These are phyloP conservation scores for Ehretia macrophylla DNA, from an alignment of 257 asterid species.

Conservation along the genomic window DNA sequence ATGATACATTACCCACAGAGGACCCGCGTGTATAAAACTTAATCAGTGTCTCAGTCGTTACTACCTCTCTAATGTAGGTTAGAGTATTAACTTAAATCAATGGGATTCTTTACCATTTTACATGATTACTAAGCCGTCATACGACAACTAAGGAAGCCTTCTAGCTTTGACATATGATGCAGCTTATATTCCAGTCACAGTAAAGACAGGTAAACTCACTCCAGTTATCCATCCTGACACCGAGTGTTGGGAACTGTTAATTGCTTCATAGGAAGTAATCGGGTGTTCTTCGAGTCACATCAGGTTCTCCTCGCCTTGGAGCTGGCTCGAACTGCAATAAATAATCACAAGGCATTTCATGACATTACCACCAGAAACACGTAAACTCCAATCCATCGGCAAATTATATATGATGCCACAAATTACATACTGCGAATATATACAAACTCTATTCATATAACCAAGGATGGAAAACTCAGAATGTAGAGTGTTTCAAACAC, in stretches of 20 bases:
- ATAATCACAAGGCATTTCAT: conserved; percentile 3
- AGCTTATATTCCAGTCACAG: conserved; percentile 9
- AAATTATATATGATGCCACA: not conserved
- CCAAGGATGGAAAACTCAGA: too few relatives aligned
- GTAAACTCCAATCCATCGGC: not conserved
- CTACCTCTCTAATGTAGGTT: too few relatives aligned
- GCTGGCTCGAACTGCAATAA: conserved; percentile 87
- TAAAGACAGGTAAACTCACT: conserved; percentile 17
- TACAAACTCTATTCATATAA: too few relatives aligned
- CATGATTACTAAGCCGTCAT: conserved; percentile 31
- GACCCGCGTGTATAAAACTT: too few relatives aligned
- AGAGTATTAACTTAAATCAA: not conserved
- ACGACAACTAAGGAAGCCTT: conserved; percentile 20
- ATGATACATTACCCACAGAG: too few relatives aligned
- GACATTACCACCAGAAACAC: not conserved
- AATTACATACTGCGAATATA: too few relatives aligned
- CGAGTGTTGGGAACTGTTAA: conserved; percentile 22
- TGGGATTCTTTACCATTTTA: conserved; percentile 26
- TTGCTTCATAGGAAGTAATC: conserved; percentile 81
- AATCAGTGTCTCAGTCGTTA: too few relatives aligned
- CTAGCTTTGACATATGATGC: not conserved
- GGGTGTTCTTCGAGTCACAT: conserved; percentile 90
- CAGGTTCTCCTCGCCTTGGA: conserved; percentile 98
- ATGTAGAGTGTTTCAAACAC: too few relatives aligned
- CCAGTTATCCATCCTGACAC: conserved; percentile 17